Evolutionary conservation across 768 basidiomycete species (phyloP).

Genomic region (Kwoniella bestiolae): DNA sequence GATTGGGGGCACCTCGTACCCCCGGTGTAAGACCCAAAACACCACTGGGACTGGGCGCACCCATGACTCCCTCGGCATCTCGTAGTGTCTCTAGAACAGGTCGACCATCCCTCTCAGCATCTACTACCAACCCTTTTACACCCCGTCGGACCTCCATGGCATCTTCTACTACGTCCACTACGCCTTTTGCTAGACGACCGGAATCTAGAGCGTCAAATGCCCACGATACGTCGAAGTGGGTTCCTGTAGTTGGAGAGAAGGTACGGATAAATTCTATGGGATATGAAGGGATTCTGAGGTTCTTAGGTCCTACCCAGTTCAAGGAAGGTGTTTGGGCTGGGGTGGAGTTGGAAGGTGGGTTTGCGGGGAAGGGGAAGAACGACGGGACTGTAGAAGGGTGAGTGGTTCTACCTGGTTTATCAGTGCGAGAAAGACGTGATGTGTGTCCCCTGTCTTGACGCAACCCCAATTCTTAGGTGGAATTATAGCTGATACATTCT

Average conservation of each 20-base stretch:
- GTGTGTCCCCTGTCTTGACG: not conserved
- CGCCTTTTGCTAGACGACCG: slow-evolving; percentile 41
- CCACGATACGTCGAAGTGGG: slow-evolving; percentile 32
- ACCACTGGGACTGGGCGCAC: slow-evolving; percentile 35
- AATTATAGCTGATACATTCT: slow-evolving; percentile 6
- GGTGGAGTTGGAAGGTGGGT: slow-evolving; percentile 83
- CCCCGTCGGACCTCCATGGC: slow-evolving; percentile 51
- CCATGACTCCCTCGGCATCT: slow-evolving; percentile 39
- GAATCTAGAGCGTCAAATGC: slow-evolving; percentile 43
- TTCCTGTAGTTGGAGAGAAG: slow-evolving; percentile 70
- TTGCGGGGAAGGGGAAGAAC: slow-evolving; percentile 91
- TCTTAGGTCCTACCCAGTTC: slow-evolving; percentile 81
- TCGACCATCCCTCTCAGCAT: slow-evolving; percentile 17
- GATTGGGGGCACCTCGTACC: slow-evolving; percentile 23
- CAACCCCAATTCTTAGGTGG: not conserved
- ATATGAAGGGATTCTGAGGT: slow-evolving; percentile 78
- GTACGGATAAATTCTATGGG: slow-evolving; percentile 87
- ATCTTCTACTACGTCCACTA: slow-evolving; percentile 38
- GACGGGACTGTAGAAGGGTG: slow-evolving; percentile 83
- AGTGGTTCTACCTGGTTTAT: not conserved
- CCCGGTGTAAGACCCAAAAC: slow-evolving; percentile 36
- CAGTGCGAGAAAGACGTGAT: too few species aligned
- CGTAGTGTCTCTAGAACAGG: slow-evolving; percentile 33
- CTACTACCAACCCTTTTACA: slow-evolving; percentile 30
- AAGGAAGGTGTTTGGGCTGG: slow-evolving; percentile 92